These are phyloP conservation scores for Xylariaceae sp. DNA, from an alignment of 2,329 filamentous ascomycete species.

Conservation along the genomic window DNA sequence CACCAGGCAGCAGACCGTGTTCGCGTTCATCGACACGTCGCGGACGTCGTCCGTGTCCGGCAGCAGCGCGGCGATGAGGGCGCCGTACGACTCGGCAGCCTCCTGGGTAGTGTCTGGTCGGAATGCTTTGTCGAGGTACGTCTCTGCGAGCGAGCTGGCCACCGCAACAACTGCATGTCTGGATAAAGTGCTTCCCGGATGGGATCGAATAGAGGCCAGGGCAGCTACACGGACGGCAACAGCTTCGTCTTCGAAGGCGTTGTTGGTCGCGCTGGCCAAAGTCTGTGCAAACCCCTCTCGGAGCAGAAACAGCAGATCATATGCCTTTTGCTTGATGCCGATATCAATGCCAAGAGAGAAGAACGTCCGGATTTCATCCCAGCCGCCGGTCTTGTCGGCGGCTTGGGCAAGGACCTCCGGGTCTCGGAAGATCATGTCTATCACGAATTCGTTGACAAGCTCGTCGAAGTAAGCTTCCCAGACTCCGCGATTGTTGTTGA, in stretches of 20 bases:
- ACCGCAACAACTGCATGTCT: constrained; percentile 15
- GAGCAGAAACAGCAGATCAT: constrained; percentile 21
- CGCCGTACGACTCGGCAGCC: constrained; percentile 14
- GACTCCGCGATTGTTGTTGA: constrained; percentile 13
- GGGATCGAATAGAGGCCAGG: constrained; percentile 13
- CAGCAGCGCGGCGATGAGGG: constrained; percentile 13
- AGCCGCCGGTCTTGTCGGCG: constrained; percentile 17
- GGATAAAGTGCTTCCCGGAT: constrained; percentile 17
- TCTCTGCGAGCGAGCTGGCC: constrained; percentile 15
- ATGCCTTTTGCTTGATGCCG: constrained; percentile 13
- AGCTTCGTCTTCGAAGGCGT: constrained; percentile 13
- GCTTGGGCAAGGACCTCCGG: constrained; percentile 17
- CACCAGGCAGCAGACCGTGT: constrained; percentile 18
- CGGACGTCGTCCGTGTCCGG: constrained; percentile 14
- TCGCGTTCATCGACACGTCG: constrained; percentile 13
- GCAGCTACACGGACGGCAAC: constrained; percentile 17
- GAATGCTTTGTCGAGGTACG: constrained; percentile 20
- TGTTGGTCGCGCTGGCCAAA: constrained; percentile 10
- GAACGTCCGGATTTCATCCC: constrained; percentile 21
- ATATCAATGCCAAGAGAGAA: constrained; percentile 19
- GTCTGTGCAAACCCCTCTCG: constrained; percentile 19
- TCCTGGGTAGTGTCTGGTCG: constrained; percentile 10
- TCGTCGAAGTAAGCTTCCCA: constrained; percentile 24
- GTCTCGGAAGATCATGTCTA: constrained; percentile 10
- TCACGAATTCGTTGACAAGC: constrained; percentile 21